phyloP scores from a whole-genome alignment of 1,284 basidiomycete genomes.

The Trichosporon sp. region DNA sequence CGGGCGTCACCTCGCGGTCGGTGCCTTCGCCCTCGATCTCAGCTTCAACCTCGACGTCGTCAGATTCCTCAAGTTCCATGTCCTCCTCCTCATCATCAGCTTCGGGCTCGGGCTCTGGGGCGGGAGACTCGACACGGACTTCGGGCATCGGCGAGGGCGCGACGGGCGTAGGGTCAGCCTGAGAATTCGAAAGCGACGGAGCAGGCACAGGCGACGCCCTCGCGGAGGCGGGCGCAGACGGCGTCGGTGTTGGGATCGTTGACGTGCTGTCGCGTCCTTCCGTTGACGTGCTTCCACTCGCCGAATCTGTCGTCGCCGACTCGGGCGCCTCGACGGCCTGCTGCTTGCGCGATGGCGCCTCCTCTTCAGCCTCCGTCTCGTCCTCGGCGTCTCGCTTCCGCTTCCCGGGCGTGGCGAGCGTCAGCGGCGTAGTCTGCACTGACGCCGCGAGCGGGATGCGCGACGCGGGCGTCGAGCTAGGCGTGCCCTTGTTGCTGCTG shows the following conservation, averaged over 20 bases:
- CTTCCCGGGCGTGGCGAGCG: constrained; percentile 25
- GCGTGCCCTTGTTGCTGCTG: not conserved
- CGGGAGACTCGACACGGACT: not conserved
- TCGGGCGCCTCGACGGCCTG: constrained; percentile 3
- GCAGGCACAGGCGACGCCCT: not conserved
- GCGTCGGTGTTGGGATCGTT: not conserved
- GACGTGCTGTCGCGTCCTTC: not conserved
- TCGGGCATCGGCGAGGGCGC: not conserved
- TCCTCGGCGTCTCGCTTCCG: constrained; percentile 23
- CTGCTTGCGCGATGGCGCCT: not conserved
- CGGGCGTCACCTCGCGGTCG: constrained; percentile 2
- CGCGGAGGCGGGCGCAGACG: not conserved
- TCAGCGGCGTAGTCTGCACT: constrained; percentile 38
- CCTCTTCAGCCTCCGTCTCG: constrained; percentile 11
- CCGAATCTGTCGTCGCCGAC: not conserved
- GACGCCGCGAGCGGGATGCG: constrained; percentile 14
- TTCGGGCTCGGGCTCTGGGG: not conserved
- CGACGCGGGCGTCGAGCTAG: not conserved
- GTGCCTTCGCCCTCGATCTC: not conserved
- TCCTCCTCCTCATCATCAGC: not conserved
- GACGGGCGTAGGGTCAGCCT: not conserved
- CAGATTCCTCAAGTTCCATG: constrained; percentile 2
- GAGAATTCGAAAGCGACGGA: not conserved
- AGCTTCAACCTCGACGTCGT: constrained; percentile 2
- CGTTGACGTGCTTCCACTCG: not conserved